Base-by-base conservation (phyloP, 768 basidiomycete species). In the Tephrocybe sp. region DNA sequence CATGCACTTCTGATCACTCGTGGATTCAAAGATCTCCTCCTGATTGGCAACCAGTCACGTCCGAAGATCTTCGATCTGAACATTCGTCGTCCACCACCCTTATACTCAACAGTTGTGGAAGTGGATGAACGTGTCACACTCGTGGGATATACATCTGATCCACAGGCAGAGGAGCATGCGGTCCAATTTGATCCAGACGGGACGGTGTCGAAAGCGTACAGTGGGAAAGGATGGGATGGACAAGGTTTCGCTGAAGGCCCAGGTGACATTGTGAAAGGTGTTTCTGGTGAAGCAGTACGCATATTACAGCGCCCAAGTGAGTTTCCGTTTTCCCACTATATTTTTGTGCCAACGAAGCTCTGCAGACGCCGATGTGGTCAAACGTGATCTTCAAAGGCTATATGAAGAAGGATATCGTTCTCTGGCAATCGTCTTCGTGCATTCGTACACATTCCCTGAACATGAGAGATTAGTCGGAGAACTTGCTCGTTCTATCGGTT, bases 31-130 rank as follows among this genome's bases (percentile, higher is more conserved):
- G 94, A 97, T 65, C 82, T 97, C 9, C 78, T 98, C 5, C 76
- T 89, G 25, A 97, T 98, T 50, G 92, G 93, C 8, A 97, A 97
- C 65, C 95, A 97, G 65, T 87, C 92, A 15, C 86, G 95, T 18
- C 95, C 95, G 1, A 83, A 82, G 59, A 97, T 97, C 57, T 98
- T 98, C 59, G 94, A 97, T 65, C 76, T 98, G 21, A 89, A 94
- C 59, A 94, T 97, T 63, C 80, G 84, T 21, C 81, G 91, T 9
- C 77, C 86, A 0, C 58, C 77, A 0, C 86, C 90, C 3, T 71
- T 98, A 4, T 98, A 94, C 64, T 80, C 83, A 0, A 70, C 73
- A 3, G 89, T 92, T 3, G 60, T 91, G 9, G 88, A 85, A 61
- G 73, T 80, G 0, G 92, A 95, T 57, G 95, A 98, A 69, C 85